Evolutionary conservation across 192 early-diverging fungal genomes (phyloP).

Genomic region (Jimgerdemannia flammicorona): DNA sequence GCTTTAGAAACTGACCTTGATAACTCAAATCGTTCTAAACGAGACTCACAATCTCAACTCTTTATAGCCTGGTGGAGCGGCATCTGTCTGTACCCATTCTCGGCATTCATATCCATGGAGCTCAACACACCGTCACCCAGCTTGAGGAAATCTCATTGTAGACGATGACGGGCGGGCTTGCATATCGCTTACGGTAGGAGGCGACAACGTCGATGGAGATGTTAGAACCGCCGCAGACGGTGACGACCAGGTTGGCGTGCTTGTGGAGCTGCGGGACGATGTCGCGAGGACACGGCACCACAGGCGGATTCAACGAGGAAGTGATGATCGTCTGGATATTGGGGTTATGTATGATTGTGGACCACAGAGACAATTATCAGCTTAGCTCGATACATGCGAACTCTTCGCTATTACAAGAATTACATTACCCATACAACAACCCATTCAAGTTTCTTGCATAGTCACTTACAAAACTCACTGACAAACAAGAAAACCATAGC

Average conservation of each 20-base stretch:
- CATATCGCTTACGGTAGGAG: constrained; percentile 51
- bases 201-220: constrained; percentile 56
- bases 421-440: constrained; percentile 6
- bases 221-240: constrained; percentile 68
- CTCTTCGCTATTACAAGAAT: neutral
- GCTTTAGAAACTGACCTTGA: no score
- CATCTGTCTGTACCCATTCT: neutral
- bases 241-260: constrained; percentile 58
- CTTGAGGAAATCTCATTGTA: constrained; percentile 55
- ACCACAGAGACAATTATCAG: no score
- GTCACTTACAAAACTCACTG: constrained; percentile 27
- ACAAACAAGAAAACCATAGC: constrained; percentile 47
- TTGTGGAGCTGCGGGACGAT: constrained; percentile 52
- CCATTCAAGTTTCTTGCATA: neutral
- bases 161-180: constrained; percentile 62
- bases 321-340: constrained; percentile 29
- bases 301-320: constrained; percentile 60
- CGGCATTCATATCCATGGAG: constrained; percentile 20
- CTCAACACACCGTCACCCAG: constrained; percentile 31
- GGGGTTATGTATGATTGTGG: no score
- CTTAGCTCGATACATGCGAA: constrained; percentile 15
- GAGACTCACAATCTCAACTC: no score
- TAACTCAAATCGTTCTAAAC: no score
- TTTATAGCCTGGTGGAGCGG: no score
- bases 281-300: constrained; percentile 60